Evolutionary conservation across 148 eudicot species (phyloP), one percentile per base, ranked within the genome.

Genomic region (Heliamphora exappendiculata): DNA sequence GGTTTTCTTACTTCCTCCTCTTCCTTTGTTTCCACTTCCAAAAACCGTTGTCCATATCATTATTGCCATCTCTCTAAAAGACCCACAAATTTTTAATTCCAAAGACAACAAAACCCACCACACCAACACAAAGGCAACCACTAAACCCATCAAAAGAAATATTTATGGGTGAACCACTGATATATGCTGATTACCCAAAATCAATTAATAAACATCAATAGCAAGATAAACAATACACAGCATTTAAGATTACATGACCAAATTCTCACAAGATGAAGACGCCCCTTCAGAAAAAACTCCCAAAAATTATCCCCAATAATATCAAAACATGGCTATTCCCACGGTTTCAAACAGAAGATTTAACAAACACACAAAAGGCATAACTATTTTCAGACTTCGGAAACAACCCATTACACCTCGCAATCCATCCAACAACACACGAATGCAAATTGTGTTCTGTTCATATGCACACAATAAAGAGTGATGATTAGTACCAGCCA

Each of bases 401-500:
- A 34, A 33, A 34, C 68, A 64, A 33, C 42, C 42, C 42, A 64
- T 64, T 36, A 64, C 12, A 42, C 44, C 44, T 64, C 42, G 1
- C 42, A 64, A 51, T 19, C 20, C n/a, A 51, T 51, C n/a, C 6
- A 1, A 16, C 55, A 14, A 51, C n/a, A 51, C 17, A 51, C 55
- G n/a, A 51, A 51, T 51, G n/a, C n/a, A 51, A 51, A 51, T 14
- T 0, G 17, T 14, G 55, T 13, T 16, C 3, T 19, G n/a, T 51
- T n/a, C 4, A 64, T 33, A 64, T 10, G 6, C 2, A 7, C 11
- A 19, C 7, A 62, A 31, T 29, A 41, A 62, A 29, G 2, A 31
- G 20, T 62, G 41, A 37, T 44, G 1, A 28, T 39, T 17, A 29
- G 36, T 78, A 86, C 89, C 93, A 85, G 64, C 80, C 31, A 68